phyloP scores from a whole-genome alignment of 1,139 yeast genomes.

The Yamadazyma triangularis region DNA sequence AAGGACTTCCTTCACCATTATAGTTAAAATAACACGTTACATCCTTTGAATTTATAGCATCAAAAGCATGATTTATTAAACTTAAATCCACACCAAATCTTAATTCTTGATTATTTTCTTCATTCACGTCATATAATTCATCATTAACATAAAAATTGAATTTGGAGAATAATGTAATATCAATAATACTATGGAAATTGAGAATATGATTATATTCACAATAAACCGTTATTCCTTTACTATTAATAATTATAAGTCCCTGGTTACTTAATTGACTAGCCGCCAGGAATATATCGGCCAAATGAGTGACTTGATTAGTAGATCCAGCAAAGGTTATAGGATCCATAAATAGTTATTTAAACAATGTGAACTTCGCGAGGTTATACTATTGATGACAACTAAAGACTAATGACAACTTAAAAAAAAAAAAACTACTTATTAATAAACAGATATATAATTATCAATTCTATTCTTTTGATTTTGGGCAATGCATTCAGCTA shows the following conservation, averaged over 20 bases:
- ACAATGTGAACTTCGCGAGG: no score
- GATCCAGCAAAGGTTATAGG: constrained; percentile 21
- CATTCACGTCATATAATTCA: constrained; percentile 9
- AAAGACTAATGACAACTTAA: no score
- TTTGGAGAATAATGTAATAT: constrained; percentile 31
- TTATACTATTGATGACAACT: no score
- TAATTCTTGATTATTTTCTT: constrained; percentile 15
- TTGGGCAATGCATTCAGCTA: constrained; percentile 94
- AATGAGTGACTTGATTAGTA: constrained; percentile 35
- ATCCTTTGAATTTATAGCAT: constrained; percentile 7
- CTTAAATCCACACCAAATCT: constrained; percentile 37
- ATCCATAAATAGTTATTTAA: neutral
- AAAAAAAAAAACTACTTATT: constrained; percentile 1
- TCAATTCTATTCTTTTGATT: constrained; percentile 79
- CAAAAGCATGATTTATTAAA: constrained; percentile 26
- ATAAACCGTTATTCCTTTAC: constrained; percentile 30
- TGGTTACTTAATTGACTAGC: constrained; percentile 28
- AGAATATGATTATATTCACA: constrained; percentile 36
- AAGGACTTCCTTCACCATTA: constrained; percentile 58
- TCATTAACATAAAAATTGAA: constrained; percentile 16
- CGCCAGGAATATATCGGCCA: constrained; percentile 35
- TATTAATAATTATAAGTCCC: constrained; percentile 32
- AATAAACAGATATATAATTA: constrained; percentile 68
- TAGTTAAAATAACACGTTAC: constrained; percentile 37
- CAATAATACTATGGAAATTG: constrained; percentile 33